Base-by-base conservation (phyloP, 257 asterid genomes). In the Penstemon newberryi region DNA sequence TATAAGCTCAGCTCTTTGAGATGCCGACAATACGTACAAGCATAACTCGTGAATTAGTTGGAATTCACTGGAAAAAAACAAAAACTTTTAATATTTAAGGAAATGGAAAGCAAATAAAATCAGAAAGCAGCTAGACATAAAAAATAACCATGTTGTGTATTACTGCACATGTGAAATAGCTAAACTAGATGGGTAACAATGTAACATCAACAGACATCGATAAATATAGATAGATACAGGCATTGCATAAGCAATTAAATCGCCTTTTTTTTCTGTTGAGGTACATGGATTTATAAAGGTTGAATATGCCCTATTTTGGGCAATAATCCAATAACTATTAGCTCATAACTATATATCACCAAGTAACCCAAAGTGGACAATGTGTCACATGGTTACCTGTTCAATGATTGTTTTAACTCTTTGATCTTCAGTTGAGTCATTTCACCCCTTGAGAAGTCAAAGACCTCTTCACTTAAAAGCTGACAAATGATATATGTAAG, bases 391-490 rank as follows among this genome's bases (percentile, higher is more conserved):
- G 19, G 9, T 41, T 75, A 91, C 99, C 99, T 94, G 89, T 94
- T 91, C 68, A 94, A 55, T 7, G 99, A 91, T 69, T 89, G 86
- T 66, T 94, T 94, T 67, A 94, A 88, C 83, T 94, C 99, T 79
- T 89, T 94, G 60, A 94, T 94, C 91, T 94, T 94, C 77, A 74
- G 99, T 60, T 89, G 99, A 67, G 99, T 94, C 99, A 94, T 87
- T 83, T 91, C 98, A 75, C 99, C 99, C 78, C 99, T 87, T 49
- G 99, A 94, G 88, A 94, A 94, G 81, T 94, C 99, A 25, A 94
- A 94, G 18, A 94, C 99, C 85, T 94, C 99, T 77, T 94, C 99
- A 62, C 99, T 94, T n/a, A 94, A 85, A 81, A 94, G 99, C 99
- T 94, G 87, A 33, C 19, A 82, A 73, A 45, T 44, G 73, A 69